Percentiles rank a stretch among this genome's conserved stretches.
phyloP scores from a whole-genome alignment of 2,329 filamentous ascomycete species.

The Arachnomyces sp. region DNA sequence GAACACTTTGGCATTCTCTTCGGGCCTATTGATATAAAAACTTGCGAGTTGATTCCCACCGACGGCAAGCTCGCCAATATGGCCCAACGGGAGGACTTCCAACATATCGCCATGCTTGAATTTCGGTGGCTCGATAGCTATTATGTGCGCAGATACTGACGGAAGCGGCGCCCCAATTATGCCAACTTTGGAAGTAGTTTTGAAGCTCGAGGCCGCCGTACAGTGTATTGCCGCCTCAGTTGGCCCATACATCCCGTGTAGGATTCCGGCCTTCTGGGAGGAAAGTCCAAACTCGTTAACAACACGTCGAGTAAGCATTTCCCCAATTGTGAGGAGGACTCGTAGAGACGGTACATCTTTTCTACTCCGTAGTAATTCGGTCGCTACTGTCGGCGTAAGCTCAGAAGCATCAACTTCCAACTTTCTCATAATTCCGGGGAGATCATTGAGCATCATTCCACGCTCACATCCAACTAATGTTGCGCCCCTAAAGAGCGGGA shows the following conservation, averaged over 20 bases:
- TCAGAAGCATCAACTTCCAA: conserved; percentile 75
- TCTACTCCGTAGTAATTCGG: conserved; percentile 63
- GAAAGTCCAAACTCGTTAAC: conserved; percentile 68
- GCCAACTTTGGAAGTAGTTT: conserved; percentile 47
- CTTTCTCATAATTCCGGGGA: conserved; percentile 56
- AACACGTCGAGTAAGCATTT: conserved; percentile 76
- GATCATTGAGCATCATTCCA: conserved; percentile 62
- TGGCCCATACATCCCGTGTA: conserved; percentile 92
- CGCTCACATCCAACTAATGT: conserved; percentile 68
- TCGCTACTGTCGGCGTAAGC: conserved; percentile 79
- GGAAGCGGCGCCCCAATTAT: conserved; percentile 72
- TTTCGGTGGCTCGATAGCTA: conserved; percentile 40
- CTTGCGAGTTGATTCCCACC: conserved; percentile 71
- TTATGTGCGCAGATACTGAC: conserved; percentile 70
- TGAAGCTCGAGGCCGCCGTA: conserved; percentile 61
- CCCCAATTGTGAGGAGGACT: conserved; percentile 76
- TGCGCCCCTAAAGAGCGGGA: conserved; percentile 63
- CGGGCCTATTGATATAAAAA: conserved; percentile 71
- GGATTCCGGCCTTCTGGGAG: conserved; percentile 47
- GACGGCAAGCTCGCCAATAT: conserved; percentile 70
- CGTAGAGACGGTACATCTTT: conserved; percentile 58
- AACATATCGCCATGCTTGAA: conserved; percentile 6
- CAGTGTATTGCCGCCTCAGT: conserved; percentile 91
- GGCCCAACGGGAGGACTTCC: conserved; percentile 48
- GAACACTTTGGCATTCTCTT: conserved; percentile 66